Evolutionary conservation across 768 basidiomycete genomes (phyloP), one percentile per base, ranked within the genome.

Genomic region (Candolleomyces aberdarensis): DNA sequence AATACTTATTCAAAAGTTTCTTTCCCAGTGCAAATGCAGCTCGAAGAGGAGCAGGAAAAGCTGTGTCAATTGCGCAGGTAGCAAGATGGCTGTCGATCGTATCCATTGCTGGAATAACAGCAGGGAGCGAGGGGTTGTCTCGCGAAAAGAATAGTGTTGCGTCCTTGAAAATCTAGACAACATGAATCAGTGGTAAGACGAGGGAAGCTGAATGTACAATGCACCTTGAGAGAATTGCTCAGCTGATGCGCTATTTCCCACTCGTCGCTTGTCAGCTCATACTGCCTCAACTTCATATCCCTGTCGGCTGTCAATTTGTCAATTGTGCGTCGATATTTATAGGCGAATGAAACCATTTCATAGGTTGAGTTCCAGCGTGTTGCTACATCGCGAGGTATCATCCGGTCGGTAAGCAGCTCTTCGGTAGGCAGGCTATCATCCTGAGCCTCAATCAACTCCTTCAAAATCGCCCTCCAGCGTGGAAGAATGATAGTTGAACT

Each of bases 1-100:
- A 76, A 58, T 75, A 75, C 10, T 56, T 19, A 60, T 75, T 73
- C 1, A 76, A 52, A 1, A 65, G 73, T 5, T 58, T 53, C 50
- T 73, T 70, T 44, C 62, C 71, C 10, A 72, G 57, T 11, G 55
- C 59, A 3, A 72, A 50, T 4, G 71, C 65, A 11, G 65, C 63
- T 14, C 58, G 63, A 44, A 77, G 70, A 11, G 73, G 55, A 5
- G 65, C 58, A 19, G 57, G 2, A 46, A 48, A 26, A 31, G 8
- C n/a, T 36, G 14, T 43, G 26, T 20, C n/a, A 26, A n/a, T 22
- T 15, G 40, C 29, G 44, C 13, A 53, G 52, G 58, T 46, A 1
- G 57, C 62, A 14, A 63, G 62, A 1, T 48, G 20, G 4, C 32
- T 58, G 50, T 65, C 59, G 43, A 66, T 62, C 11, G 17, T 7